Percentiles rank a stretch among this genome's conserved stretches.
Evolutionary conservation across 805 yeast species (phyloP).

Genomic region (Scheffersomyces coipomensis): DNA sequence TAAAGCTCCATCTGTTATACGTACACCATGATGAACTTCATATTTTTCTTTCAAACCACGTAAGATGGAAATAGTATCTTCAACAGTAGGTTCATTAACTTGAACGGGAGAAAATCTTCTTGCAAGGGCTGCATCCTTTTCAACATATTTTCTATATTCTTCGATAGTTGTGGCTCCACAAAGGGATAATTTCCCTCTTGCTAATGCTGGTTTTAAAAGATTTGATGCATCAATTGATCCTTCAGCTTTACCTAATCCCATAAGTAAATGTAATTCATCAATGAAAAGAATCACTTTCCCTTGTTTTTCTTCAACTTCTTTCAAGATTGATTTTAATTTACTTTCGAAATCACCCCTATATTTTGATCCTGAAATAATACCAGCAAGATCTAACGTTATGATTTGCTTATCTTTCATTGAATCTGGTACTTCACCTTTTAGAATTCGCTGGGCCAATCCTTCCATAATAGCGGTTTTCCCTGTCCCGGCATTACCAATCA

Average conservation of each 20-base stretch:
- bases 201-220: conserved; percentile 87
- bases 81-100: conserved; percentile 84
- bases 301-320: conserved; percentile 76
- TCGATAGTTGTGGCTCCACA: conserved; percentile 97
- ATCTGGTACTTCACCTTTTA: conserved; percentile 92
- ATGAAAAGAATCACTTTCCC: conserved; percentile 80
- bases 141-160: conserved; percentile 89
- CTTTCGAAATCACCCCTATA: conserved; percentile 96
- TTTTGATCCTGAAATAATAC: conserved; percentile 91
- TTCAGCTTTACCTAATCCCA: conserved; percentile 91
- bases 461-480: conserved; percentile 98
- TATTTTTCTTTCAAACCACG: conserved; percentile 92
- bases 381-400: conserved; percentile 82
- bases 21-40: conserved; percentile 97
- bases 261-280: conserved; percentile 85
- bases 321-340: conserved; percentile 74
- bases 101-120: conserved; percentile 89
- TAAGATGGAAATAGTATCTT: conserved; percentile 86
- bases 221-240: conserved; percentile 97
- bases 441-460: conserved; percentile 91
- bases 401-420: conserved; percentile 84
- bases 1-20: conserved; percentile 87
- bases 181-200: conserved; percentile 88
- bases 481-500: conserved; percentile 96
- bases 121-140: conserved; percentile 93